phyloP scores from a whole-genome alignment of 208 protist genomes.

The Wallacemonas sp. region DNA sequence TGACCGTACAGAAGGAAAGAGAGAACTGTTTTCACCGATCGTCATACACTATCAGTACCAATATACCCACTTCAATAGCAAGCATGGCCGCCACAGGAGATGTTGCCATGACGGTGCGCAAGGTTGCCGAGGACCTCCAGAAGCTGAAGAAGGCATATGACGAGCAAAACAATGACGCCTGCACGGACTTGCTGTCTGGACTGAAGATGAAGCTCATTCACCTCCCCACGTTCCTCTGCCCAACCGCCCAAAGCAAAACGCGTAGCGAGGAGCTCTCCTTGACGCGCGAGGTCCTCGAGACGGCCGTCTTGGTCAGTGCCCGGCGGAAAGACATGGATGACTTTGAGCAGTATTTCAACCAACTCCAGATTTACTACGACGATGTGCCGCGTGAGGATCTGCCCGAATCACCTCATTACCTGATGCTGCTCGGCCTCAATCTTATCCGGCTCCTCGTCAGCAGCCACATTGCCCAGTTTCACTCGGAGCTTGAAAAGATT shows the following conservation, averaged over 20 bases:
- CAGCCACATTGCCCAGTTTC: constrained; percentile 90
- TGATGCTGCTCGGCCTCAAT: constrained; percentile 90
- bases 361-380: constrained; percentile 90
- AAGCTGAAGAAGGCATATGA: constrained; percentile 81
- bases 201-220: constrained; percentile 84
- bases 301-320: constrained; percentile 78
- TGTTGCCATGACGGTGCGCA: constrained; percentile 62
- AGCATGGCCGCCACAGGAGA: constrained; percentile 23
- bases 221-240: constrained; percentile 89
- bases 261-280: constrained; percentile 82
- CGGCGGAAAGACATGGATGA: constrained; percentile 69
- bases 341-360: constrained; percentile 87
- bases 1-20: no score
- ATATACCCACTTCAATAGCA: no score
- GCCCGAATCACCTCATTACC: constrained; percentile 63
- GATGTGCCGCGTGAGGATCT: constrained; percentile 69
- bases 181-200: constrained; percentile 44
- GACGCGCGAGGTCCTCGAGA: constrained; percentile 84
- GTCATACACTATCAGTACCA: no score
- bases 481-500: constrained; percentile 93
- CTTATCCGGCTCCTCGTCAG: constrained; percentile 85
- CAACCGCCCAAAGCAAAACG: constrained; percentile 59
- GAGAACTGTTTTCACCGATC: no score
- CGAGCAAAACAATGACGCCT: constrained; percentile 48
- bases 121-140: constrained; percentile 67